Evolutionary conservation across 1,139 yeast species (phyloP).

Genomic region (Arxiozyma slooffiae): DNA sequence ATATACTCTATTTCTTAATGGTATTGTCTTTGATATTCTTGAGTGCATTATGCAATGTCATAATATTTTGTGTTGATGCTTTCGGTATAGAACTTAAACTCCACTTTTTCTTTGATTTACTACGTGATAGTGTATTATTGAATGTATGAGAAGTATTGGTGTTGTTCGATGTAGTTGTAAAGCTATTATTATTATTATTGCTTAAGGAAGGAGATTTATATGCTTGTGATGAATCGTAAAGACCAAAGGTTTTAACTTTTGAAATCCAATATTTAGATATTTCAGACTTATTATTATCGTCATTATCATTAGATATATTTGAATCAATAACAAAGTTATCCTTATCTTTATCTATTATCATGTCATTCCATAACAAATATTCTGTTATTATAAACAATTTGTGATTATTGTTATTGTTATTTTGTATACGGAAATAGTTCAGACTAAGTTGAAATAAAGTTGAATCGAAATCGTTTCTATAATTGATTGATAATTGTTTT

Average conservation of each 20-base stretch:
- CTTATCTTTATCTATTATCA: constrained; percentile 22
- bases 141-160: not conserved
- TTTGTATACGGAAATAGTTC: constrained; percentile 35
- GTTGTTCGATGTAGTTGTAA: too few species aligned
- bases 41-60: constrained; percentile 16
- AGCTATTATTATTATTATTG: not conserved
- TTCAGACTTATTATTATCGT: constrained; percentile 2
- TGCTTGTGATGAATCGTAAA: constrained; percentile 3
- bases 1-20: not conserved
- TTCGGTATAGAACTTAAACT: constrained; percentile 14
- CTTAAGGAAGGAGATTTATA: not conserved
- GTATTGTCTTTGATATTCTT: constrained; percentile 9
- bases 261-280: constrained; percentile 41
- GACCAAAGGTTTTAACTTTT: constrained; percentile 31
- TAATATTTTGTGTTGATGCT: constrained; percentile 13
- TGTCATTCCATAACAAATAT: constrained; percentile 57
- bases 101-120: constrained; percentile 14
- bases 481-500: not conserved
- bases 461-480: constrained; percentile 24
- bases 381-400: constrained; percentile 64
- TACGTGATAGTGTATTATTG: constrained; percentile 5
- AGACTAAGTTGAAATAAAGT: constrained; percentile 54
- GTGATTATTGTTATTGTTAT: constrained; percentile 19
- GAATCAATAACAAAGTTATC: not conserved
- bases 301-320: not conserved